These are phyloP conservation scores for Neurospora tetrasperma DNA, from an alignment of 495 filamentous ascomycete species.

Conservation along the genomic window DNA sequence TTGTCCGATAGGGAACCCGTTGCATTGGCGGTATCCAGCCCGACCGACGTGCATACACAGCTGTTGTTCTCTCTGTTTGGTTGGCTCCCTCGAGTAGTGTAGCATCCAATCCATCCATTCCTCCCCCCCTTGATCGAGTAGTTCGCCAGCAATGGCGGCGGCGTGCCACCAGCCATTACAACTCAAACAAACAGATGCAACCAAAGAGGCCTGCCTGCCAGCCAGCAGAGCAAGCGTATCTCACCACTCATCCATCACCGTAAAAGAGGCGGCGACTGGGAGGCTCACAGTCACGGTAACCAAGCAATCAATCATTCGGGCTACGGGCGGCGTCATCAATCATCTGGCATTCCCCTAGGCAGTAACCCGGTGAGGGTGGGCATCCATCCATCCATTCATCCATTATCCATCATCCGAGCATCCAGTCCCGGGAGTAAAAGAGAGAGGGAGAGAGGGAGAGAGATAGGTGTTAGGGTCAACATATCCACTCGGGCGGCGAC, in stretches of 20 bases:
- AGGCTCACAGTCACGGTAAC: neutral
- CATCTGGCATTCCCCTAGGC: neutral
- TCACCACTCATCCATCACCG: neutral
- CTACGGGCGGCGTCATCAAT: neutral
- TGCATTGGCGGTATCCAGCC: slow-evolving; percentile 17
- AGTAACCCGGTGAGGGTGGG: neutral
- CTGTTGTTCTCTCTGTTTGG: slow-evolving; percentile 18
- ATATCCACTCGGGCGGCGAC: slow-evolving; percentile 10
- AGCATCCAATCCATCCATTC: neutral
- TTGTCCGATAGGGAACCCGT: slow-evolving; percentile 11
- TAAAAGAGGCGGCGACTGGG: neutral
- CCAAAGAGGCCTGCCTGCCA: neutral
- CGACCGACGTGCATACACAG: slow-evolving; percentile 3
- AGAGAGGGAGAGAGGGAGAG: too few relatives aligned
- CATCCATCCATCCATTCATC: neutral
- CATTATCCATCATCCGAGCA: too few relatives aligned
- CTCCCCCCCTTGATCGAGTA: slow-evolving; percentile 8
- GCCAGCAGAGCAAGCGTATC: neutral
- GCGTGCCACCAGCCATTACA: slow-evolving; percentile 2
- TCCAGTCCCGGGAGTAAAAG: too few relatives aligned
- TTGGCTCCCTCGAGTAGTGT: neutral
- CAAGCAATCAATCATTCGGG: neutral
- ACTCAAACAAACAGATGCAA: slow-evolving; percentile 11
- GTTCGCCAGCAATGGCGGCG: slow-evolving; percentile 18
- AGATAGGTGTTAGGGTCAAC: neutral